Conservation (phyloP, 176 grass and related monocot genomes). For the Poa pratensis region DNA sequence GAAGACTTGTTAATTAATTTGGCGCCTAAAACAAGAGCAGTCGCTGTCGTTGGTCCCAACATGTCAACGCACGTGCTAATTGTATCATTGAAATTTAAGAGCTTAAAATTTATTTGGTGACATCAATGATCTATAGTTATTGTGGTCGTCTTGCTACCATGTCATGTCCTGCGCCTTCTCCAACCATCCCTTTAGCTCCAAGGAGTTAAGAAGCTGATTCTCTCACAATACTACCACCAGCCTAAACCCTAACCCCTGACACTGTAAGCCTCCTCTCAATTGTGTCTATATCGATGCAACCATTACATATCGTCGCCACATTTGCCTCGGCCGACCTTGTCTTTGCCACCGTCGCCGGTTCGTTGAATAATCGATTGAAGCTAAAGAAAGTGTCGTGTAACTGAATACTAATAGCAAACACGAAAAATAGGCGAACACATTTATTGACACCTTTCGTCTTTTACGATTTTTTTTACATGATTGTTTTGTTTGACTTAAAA, state of each 20-base stretch:
- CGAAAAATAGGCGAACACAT: background rate
- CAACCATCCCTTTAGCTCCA: no score
- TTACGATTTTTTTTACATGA: background rate
- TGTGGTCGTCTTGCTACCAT: background rate
- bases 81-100: constrained; percentile 1
- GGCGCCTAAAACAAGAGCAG: background rate
- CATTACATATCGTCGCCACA: no score
- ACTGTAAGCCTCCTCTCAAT: background rate
- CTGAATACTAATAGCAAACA: background rate
- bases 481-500: no score
- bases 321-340: no score
- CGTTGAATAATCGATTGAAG: background rate
- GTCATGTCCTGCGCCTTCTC: no score
- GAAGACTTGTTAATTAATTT: background rate
- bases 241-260: no score
- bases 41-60: background rate
- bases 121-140: background rate
- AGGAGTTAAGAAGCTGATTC: no score
- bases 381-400: background rate
- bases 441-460: background rate
- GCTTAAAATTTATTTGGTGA: background rate
- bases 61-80: constrained; percentile 15
- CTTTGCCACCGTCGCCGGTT: background rate
- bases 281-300: background rate
- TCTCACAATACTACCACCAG: no score